Conservation (phyloP, 2,329 filamentous ascomycete species). For the Aspergillus unguis region DNA sequence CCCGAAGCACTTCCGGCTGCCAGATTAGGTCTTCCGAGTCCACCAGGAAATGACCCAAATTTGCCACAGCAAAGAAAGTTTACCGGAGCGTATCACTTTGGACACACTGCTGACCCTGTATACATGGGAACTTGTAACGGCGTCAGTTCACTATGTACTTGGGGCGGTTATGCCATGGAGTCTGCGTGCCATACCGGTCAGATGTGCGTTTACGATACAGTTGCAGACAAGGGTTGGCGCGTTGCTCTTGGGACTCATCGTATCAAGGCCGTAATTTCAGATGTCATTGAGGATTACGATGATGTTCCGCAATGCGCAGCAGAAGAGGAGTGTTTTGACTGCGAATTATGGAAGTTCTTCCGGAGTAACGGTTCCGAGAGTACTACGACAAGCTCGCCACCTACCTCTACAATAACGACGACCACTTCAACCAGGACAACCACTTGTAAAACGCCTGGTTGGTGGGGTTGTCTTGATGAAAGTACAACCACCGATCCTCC, state of each 20-base stretch:
- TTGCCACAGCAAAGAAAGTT: slow-evolving; percentile 67
- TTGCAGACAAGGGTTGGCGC: slow-evolving; percentile 86
- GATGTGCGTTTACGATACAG: slow-evolving; percentile 89
- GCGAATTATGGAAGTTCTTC: slow-evolving; percentile 90
- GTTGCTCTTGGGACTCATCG: slow-evolving; percentile 88
- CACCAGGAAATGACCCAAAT: slow-evolving; percentile 71
- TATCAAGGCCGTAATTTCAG: slow-evolving; percentile 81
- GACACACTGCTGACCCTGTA: slow-evolving; percentile 91
- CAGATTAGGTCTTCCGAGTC: slow-evolving; percentile 78
- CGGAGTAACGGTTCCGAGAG: slow-evolving; percentile 83
- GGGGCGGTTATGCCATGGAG: slow-evolving; percentile 91
- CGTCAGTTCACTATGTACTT: slow-evolving; percentile 81
- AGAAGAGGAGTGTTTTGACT: slow-evolving; percentile 82
- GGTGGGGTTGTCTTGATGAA: slow-evolving; percentile 37
- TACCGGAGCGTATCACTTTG: slow-evolving; percentile 85
- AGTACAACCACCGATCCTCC: slow-evolving; percentile 29
- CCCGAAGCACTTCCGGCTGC: slow-evolving; percentile 84
- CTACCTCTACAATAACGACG: slow-evolving; percentile 1
- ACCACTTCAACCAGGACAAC: slow-evolving; percentile 63
- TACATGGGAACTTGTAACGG: slow-evolving; percentile 93
- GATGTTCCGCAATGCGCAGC: slow-evolving; percentile 70
- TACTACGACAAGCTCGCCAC: slow-evolving; percentile 45
- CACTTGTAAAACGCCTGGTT: slow-evolving; percentile 60
- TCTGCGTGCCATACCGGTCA: slow-evolving; percentile 85
- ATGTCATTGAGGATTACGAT: slow-evolving; percentile 82